Evolutionary conservation across 768 basidiomycete species (phyloP).

Genomic region (Rhodosporidiobolus odoratus): DNA sequence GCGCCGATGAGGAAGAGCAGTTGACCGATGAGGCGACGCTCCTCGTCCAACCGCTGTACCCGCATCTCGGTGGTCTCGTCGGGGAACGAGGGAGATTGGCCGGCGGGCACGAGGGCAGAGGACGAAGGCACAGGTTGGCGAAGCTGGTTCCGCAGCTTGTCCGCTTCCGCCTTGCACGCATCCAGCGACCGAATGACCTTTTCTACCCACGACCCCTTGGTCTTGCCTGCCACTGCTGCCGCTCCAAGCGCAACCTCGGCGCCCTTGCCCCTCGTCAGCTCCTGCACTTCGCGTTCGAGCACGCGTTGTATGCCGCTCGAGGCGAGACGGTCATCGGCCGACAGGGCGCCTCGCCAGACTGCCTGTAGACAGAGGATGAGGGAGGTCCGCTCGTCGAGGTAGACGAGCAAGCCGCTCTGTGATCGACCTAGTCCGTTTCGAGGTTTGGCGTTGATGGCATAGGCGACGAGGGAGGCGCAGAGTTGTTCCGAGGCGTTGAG

Average conservation of each 20-base stretch:
- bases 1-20: slow-evolving; percentile 38
- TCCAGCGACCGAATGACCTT: slow-evolving; percentile 39
- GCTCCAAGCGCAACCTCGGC: slow-evolving; percentile 9
- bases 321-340: slow-evolving; percentile 33
- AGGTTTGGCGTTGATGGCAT: slow-evolving; percentile 64
- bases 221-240: not conserved
- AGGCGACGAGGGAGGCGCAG: slow-evolving; percentile 52
- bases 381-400: slow-evolving; percentile 29
- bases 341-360: slow-evolving; percentile 28
- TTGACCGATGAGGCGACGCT: slow-evolving; percentile 37
- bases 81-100: slow-evolving; percentile 23
- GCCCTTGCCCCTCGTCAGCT: slow-evolving; percentile 34
- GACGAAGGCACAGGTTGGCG: slow-evolving; percentile 4
- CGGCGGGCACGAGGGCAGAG: slow-evolving; percentile 26
- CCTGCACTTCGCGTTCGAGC: slow-evolving; percentile 30
- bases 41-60: slow-evolving; percentile 25
- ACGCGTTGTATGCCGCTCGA: slow-evolving; percentile 25
- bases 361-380: slow-evolving; percentile 27
- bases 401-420: slow-evolving; percentile 33
- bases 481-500: slow-evolving; percentile 78
- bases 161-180: slow-evolving; percentile 29
- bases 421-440: slow-evolving; percentile 48
- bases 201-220: slow-evolving; percentile 35
- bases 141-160: slow-evolving; percentile 14
- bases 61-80: slow-evolving; percentile 35